Base-by-base conservation (phyloP, 2,329 filamentous ascomycete species). In the Calonectria montana region DNA sequence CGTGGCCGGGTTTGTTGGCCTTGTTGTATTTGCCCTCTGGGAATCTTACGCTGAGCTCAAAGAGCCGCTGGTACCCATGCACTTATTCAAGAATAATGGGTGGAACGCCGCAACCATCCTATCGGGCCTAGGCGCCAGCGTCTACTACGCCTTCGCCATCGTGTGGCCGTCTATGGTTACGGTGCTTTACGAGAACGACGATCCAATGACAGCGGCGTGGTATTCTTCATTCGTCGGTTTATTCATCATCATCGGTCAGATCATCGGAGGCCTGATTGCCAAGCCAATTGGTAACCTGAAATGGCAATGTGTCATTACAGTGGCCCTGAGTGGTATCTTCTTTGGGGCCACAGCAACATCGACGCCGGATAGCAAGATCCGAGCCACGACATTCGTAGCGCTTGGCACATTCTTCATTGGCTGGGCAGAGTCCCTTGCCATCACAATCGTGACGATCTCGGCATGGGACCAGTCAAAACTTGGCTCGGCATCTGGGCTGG, bases 121-220 rank as follows among this genome's bases (percentile, higher is more conserved):
- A 27, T 79, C 79, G 10, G 81, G 81, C 21, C 75, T 84, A 4
- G 83, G 81, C 21, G 82, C 83, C n/a, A 81, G 80, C 48, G 79
- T 83, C 13, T 84, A 84, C 76, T 84, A 83, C 66, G 82, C 80
- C 57, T 80, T 84, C 47, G 81, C 81, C 31, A 80, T 84, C 21
- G 77, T 84, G 15, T 84, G 82, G 82, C 82, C 83, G 1, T 73
- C 75, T 21, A 82, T 82, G 78, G 79, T 83, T 6, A 74, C 74
- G 9, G 79, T 81, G 27, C 65, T 84, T 21, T 83, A 83, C 71
- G 70, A 77, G 3, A 77, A 79, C 72, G 69, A 65, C 16, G 65
- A 76, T 31, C 66, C 73, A 2, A 78, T 80, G 72, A 75, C 71
- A 25, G 73, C 74, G 4, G 75, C 79, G 5, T 79, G 76, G 76